phyloP scores from a whole-genome alignment of 2,329 filamentous ascomycete genomes.

The Cytospora paraplurivora region DNA sequence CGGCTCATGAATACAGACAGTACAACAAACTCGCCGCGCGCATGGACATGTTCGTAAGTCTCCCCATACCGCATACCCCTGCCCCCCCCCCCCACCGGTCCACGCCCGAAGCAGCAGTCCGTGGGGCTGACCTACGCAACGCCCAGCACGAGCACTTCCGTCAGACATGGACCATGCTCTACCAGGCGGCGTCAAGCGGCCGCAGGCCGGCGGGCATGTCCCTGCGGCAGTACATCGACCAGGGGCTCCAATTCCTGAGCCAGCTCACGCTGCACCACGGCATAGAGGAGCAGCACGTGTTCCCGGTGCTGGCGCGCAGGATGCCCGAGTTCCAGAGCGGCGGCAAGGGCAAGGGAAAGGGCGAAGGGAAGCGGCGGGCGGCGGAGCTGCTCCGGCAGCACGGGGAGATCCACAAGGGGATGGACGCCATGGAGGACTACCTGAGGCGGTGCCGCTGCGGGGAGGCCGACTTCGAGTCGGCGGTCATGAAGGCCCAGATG shows the following conservation, averaged over 20 bases:
- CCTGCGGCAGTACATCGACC: conserved; percentile 67
- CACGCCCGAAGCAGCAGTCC: not conserved
- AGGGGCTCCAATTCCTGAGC: conserved; percentile 69
- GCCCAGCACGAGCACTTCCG: conserved; percentile 77
- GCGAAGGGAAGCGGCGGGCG: conserved; percentile 29
- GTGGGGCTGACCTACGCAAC: conserved; percentile 25
- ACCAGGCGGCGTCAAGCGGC: conserved; percentile 61
- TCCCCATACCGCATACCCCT: conserved; percentile 16
- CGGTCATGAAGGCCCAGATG: conserved; percentile 69
- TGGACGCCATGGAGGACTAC: conserved; percentile 69
- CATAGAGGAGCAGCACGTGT: conserved; percentile 82
- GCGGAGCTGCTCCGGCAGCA: conserved; percentile 71
- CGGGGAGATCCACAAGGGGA: conserved; percentile 73
- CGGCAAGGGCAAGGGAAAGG: conserved; percentile 22
- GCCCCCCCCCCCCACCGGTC: not conserved
- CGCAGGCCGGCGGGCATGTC: conserved; percentile 66
- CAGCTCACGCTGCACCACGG: conserved; percentile 76
- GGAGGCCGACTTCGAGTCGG: conserved; percentile 60
- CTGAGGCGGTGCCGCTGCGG: conserved; percentile 62
- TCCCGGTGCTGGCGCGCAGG: conserved; percentile 72
- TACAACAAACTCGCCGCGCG: conserved; percentile 75
- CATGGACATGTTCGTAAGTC: conserved; percentile 71
- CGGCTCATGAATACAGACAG: conserved; percentile 63
- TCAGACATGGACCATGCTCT: conserved; percentile 70
- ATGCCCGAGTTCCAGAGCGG: conserved; percentile 74